Evolutionary conservation across 2,329 filamentous ascomycete species (phyloP), one percentile per base, ranked within the genome.

Genomic region (Clathrospora elynae): DNA sequence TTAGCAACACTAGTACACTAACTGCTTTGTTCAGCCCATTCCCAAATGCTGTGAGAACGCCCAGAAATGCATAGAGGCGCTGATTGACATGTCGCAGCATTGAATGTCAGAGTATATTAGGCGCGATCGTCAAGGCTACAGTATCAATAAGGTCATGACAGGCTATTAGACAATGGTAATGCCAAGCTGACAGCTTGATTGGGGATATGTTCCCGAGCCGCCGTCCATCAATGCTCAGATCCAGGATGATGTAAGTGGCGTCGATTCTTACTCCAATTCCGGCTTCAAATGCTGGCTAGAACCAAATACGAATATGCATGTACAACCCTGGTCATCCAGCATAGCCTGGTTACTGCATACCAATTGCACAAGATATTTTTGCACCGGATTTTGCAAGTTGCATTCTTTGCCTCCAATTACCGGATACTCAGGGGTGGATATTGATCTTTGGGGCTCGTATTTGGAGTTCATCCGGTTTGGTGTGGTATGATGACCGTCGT

Each of bases 201-300:
- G 40, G 37, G 42, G 19, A 44, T 46, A 42, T 39, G 46, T 54
- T 50, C 55, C 53, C 50, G 53, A 50, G 49, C 49, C 52, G 47
- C 50, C 52, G 36, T 45, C 43, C 35, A 32, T 38, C 41, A 52
- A 45, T 51, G 51, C 32, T 25, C 26, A 22, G 20, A 26, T 45
- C 49, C 50, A 55, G 42, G 39, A 43, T 55, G 53, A 54, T 54
- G 51, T 49, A 33, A 38, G 46, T 55, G 49, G 49, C 52, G 58
- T 39, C 28, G 54, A 61, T 66, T 57, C 19, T 57, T 66, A 34
- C 45, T 36, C 26, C 12, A 25, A 32, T 37, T 23, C 30, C 42
- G 32, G 42, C 50, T 57, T 31, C 42, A 28, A 42, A 51, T 19
- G 31, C 46, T n/a, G 58, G 59, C 28, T 62, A 59, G n/a, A 62